Evolutionary conservation across 139 green algal genomes (phyloP), one percentile per base, ranked within the genome.

Genomic region (Pleodorina starrii): DNA sequence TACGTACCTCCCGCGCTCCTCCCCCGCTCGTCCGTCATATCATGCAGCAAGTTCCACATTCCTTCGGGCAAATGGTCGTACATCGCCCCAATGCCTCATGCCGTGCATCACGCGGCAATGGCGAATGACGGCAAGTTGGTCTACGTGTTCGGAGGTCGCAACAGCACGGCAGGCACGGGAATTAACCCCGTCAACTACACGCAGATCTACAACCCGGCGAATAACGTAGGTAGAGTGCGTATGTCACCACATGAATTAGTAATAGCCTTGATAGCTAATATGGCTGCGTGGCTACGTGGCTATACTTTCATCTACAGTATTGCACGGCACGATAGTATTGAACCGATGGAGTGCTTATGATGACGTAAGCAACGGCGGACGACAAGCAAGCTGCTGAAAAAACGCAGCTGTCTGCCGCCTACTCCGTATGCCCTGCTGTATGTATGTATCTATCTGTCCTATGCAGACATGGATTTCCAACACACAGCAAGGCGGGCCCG

Each of bases 71-170:
- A 32, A 5, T 84, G 76, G 76, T 36, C 35, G 16, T 14, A 5
- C n/a, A 46, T 84, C 12, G 7, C 46, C 0, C 76, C 46, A 46
- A 84, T 84, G 76, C 76, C 76, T 0, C 19, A 69, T 27, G 46
- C 48, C 46, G 46, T 69, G n/a, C 76, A 84, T 46, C 76, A 84
- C 76, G 12, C 46, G 29, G 17, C 32, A 12, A 46, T 46, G 76
- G 76, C 29, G 0, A 50, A 29, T 9, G 76, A 84, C n/a, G 76
- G 76, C 48, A 46, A 69, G 76, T 17, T 17, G 14, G 25, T 69
- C 12, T 71, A 35, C 14, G 46, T 84, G 19, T 84, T 84, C 35
- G 76, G 76, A 19, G 76, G 76, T 3, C 76, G 76, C 76, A 84
- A 46, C 48, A 71, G 48, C 48, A 35, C n/a, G 2, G 46, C 29